Evolutionary conservation across 768 basidiomycete species (phyloP).

Genomic region (Roridomyces roridus): DNA sequence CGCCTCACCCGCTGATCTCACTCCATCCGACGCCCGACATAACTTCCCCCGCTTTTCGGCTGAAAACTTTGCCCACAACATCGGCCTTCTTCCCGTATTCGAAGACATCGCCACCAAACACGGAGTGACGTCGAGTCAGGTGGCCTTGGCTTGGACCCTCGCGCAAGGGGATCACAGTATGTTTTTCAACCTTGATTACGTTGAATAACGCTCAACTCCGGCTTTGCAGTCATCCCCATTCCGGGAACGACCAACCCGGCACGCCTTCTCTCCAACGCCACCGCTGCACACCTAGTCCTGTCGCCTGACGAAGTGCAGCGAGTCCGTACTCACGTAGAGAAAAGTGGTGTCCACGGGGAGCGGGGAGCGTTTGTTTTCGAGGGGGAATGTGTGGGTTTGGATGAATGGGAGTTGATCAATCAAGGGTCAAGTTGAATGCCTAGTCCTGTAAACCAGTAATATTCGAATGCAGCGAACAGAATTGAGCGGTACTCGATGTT

Average conservation of each 20-base stretch:
- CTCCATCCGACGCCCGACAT: background rate
- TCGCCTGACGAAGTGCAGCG: background rate
- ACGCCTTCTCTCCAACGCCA: background rate
- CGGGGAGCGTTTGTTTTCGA: no score
- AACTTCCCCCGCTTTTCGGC: conserved; percentile 1
- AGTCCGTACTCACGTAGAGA: background rate
- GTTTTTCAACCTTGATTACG: no score
- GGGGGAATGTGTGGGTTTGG: no score
- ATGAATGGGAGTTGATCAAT: no score
- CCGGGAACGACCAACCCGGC: background rate
- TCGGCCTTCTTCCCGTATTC: background rate
- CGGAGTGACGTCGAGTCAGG: background rate
- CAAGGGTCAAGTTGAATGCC: no score
- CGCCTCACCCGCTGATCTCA: background rate
- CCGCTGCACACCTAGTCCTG: background rate
- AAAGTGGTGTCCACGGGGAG: no score
- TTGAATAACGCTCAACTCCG: conserved; percentile 1
- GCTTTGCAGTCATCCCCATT: conserved; percentile 1
- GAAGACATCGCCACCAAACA: background rate
- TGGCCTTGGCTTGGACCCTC: background rate
- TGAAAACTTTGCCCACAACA: background rate
- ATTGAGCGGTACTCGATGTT: no score
- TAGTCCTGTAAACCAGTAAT: no score
- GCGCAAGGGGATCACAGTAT: no score
- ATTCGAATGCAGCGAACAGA: no score